A percentile compares a stretch with the other conserved stretches of the same genome.
phyloP scores from a whole-genome alignment of 2,329 filamentous ascomycete species.

The Tympanopsis confertula region DNA sequence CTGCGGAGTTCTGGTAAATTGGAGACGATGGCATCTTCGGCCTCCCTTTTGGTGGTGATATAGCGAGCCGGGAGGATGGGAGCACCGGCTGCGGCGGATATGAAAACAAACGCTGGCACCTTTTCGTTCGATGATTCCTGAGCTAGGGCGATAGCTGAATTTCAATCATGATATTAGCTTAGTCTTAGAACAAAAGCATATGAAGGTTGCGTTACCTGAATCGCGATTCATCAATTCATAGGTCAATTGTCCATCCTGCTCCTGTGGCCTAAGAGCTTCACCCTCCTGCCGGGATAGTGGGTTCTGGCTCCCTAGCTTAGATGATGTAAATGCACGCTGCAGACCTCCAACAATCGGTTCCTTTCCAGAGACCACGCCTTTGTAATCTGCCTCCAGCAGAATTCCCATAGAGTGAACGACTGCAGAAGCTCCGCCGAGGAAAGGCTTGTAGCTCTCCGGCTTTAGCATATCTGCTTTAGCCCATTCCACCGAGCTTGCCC shows the following conservation, averaged over 20 bases:
- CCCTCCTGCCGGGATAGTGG: constrained; percentile 52
- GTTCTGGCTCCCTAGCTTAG: constrained; percentile 53
- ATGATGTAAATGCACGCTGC: constrained; percentile 62
- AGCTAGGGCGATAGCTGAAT: constrained; percentile 67
- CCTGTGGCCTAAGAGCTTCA: constrained; percentile 50
- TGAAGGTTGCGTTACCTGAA: constrained; percentile 28
- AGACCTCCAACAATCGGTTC: constrained; percentile 74
- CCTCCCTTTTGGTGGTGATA: constrained; percentile 82
- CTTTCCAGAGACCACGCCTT: constrained; percentile 72
- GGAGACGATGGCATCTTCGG: constrained; percentile 63
- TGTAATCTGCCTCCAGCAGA: constrained; percentile 94
- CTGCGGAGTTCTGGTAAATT: constrained; percentile 66
- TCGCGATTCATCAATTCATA: constrained; percentile 98
- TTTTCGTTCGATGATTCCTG: constrained; percentile 57
- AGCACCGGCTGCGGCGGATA: constrained; percentile 78
- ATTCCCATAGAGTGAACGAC: constrained; percentile 96
- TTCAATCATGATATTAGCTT: not conserved
- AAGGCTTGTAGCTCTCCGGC: constrained; percentile 65
- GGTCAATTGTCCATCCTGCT: constrained; percentile 67
- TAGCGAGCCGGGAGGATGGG: constrained; percentile 77
- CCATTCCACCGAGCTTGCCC: constrained; percentile 78
- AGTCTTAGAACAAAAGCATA: not conserved
- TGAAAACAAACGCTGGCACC: constrained; percentile 67
- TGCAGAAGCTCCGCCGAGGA: constrained; percentile 67
- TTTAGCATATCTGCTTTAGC: constrained; percentile 77